A percentile compares a stretch with the other conserved stretches of the same genome.
Conservation (phyloP, 495 filamentous ascomycete genomes). For the Tuber borchii region DNA sequence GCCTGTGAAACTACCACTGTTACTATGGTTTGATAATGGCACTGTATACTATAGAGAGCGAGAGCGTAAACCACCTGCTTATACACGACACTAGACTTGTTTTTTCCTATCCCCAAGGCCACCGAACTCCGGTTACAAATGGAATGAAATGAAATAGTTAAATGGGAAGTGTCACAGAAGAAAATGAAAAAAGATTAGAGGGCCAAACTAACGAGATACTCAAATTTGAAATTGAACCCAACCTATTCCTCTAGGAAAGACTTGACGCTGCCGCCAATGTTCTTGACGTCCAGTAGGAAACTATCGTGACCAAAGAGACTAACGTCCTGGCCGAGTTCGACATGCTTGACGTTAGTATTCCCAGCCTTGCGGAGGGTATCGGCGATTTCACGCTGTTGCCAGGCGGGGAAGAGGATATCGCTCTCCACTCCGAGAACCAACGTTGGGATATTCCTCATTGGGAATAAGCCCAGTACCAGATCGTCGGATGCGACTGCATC, state of each 20-base stretch:
- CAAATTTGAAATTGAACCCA: not conserved
- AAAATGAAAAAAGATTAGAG: not conserved
- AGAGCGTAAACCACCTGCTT: not conserved
- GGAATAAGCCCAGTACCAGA: slow-evolving; percentile 65
- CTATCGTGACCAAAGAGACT: slow-evolving; percentile 96
- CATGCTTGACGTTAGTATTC: slow-evolving; percentile 72
- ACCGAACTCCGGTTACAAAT: not conserved
- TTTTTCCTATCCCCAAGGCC: not conserved
- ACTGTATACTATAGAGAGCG: not conserved
- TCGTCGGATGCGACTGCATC: slow-evolving; percentile 57
- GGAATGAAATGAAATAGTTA: not conserved
- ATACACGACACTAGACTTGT: not conserved
- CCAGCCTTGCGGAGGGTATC: slow-evolving; percentile 69
- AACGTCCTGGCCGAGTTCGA: slow-evolving; percentile 84
- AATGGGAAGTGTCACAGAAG: not conserved
- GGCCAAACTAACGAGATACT: not conserved
- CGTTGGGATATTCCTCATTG: slow-evolving; percentile 66
- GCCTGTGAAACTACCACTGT: not conserved
- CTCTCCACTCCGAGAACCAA: slow-evolving; percentile 91
- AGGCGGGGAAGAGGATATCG: slow-evolving; percentile 95
- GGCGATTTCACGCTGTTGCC: slow-evolving; percentile 95
- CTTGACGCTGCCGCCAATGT: slow-evolving; percentile 76
- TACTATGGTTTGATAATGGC: not conserved
- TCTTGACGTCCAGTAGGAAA: slow-evolving; percentile 85
- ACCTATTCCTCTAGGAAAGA: slow-evolving; percentile 56